A percentile compares a stretch with the other conserved stretches of the same genome.
phyloP scores from a whole-genome alignment of 257 asterid species.

The Galeopsis tetrahit region DNA sequence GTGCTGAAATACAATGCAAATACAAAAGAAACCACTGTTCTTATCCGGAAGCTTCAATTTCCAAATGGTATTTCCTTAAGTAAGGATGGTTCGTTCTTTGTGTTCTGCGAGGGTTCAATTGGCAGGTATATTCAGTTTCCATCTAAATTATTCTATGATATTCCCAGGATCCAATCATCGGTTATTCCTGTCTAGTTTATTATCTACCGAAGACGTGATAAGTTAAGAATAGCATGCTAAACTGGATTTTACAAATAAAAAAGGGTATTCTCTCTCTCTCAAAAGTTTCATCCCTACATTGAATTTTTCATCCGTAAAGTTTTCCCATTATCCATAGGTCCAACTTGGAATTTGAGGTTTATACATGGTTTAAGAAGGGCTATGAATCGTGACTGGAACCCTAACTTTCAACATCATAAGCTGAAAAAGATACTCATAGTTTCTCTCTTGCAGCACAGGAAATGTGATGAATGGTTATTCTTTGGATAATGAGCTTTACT shows the following conservation, averaged over 20 bases:
- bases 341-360: background rate
- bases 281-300: background rate
- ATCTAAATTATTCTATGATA: conserved; percentile 5
- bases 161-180: background rate
- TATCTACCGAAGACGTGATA: background rate
- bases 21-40: conserved; percentile 77
- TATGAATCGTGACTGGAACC: background rate
- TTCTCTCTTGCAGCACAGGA: background rate
- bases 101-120: conserved; percentile 70
- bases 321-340: background rate
- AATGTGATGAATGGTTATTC: background rate
- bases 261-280: background rate
- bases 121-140: conserved; percentile 60
- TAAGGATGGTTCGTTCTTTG: conserved; percentile 83
- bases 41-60: conserved; percentile 70
- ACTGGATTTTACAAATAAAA: background rate
- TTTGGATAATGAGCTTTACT: background rate
- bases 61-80: conserved; percentile 91
- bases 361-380: background rate
- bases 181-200: background rate
- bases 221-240: background rate
- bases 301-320: background rate
- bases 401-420: background rate
- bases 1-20: conserved; percentile 72
- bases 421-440: background rate